A percentile compares a stretch with the other conserved stretches of the same genome.
Conservation (phyloP, 2,329 filamentous ascomycete genomes). For the Monosporascus sp. region DNA sequence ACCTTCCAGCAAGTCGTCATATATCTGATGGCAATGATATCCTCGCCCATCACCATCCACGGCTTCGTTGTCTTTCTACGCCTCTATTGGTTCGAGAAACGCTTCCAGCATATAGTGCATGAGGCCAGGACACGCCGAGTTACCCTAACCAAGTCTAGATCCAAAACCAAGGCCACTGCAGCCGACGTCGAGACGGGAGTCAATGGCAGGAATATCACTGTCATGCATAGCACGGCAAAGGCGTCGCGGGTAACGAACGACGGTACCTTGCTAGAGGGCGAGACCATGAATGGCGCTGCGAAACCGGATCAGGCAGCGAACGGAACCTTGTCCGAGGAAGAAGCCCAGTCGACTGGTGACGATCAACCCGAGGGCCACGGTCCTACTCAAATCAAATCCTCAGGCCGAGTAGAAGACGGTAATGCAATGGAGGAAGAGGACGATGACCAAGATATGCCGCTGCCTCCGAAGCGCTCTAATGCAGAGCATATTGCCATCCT, state of each 20-base stretch:
- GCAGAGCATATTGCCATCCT: conserved; percentile 86
- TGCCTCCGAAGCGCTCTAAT: conserved; percentile 51
- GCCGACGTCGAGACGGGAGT: conserved; percentile 58
- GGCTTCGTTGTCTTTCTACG: conserved; percentile 85
- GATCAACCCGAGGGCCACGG: conserved; percentile 8
- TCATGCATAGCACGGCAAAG: conserved; percentile 55
- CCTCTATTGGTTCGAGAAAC: conserved; percentile 96
- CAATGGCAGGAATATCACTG: conserved; percentile 59
- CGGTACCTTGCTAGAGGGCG: conserved; percentile 45
- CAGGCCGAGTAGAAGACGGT: conserved; percentile 58
- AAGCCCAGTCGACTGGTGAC: conserved; percentile 8
- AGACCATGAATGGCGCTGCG: conserved; percentile 26
- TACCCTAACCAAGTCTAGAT: conserved; percentile 58
- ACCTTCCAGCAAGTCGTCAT: conserved; percentile 71
- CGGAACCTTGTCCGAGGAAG: conserved; percentile 11
- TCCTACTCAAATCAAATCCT: conserved; percentile 59
- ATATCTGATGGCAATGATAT: conserved; percentile 65
- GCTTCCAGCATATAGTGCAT: conserved; percentile 78
- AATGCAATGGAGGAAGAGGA: conserved; percentile 45
- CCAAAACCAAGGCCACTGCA: conserved; percentile 42
- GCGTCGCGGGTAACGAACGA: conserved; percentile 57
- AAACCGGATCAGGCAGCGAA: conserved; percentile 14
- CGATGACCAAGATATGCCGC: conserved; percentile 39
- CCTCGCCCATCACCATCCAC: conserved; percentile 81
- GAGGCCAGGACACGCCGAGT: conserved; percentile 65